Percentiles rank a stretch among this genome's conserved stretches.
Evolutionary conservation across 768 basidiomycete species (phyloP).

Genomic region (Pleurotus eryngii): DNA sequence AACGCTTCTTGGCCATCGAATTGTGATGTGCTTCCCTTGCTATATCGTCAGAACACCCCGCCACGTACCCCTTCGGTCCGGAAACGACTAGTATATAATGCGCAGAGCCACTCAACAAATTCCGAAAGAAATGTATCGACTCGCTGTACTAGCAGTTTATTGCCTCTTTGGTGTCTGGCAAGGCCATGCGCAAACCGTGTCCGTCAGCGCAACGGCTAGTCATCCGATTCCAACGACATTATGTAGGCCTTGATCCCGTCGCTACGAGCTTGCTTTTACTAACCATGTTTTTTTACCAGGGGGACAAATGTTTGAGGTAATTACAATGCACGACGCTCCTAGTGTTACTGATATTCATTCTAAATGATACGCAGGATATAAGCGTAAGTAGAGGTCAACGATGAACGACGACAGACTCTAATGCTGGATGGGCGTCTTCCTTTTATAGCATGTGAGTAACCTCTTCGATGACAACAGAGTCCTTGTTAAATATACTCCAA

Average conservation of each 20-base stretch:
- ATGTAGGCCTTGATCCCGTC: conserved; percentile 32
- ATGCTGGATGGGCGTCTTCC: neutral
- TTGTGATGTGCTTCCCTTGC: neutral
- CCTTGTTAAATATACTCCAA: neutral
- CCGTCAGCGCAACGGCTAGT: conserved; percentile 42
- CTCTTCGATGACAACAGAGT: neutral
- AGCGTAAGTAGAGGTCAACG: conserved; percentile 39
- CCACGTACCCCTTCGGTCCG: neutral
- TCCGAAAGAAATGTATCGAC: neutral
- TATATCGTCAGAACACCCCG: neutral
- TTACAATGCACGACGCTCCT: conserved; percentile 1
- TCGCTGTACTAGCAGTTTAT: neutral
- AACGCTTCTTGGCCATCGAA: neutral
- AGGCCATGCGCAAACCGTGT: conserved; percentile 26
- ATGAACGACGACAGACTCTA: neutral
- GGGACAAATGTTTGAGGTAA: conserved; percentile 61
- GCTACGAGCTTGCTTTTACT: neutral
- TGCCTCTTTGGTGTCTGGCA: neutral
- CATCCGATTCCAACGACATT: conserved; percentile 51
- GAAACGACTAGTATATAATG: neutral
- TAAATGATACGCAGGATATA: conserved; percentile 43
- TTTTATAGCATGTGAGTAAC: conserved; percentile 32
- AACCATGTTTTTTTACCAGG: conserved; percentile 23
- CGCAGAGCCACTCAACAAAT: neutral
- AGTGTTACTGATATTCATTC: neutral